Evolutionary conservation across 768 basidiomycete genomes (phyloP).

Genomic region (Tulasnella sp.): DNA sequence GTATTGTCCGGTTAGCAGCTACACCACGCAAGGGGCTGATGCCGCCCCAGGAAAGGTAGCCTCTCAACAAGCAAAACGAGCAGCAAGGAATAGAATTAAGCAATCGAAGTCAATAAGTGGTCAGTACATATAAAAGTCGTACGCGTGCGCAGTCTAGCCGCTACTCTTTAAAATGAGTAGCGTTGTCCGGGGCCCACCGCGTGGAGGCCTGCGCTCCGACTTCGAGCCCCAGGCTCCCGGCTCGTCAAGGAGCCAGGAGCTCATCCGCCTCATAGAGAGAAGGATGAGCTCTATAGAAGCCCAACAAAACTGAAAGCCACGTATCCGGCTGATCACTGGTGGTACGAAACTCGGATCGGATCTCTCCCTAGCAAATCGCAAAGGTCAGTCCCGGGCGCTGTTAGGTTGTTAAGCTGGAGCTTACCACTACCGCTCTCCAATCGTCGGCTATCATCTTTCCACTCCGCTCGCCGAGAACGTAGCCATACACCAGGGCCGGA

Average conservation of each 20-base stretch:
- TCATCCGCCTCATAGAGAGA: background rate
- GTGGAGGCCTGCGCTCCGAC: background rate
- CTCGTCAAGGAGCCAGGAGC: background rate
- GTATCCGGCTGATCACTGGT: background rate
- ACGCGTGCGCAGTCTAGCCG: background rate
- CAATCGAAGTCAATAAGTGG: too few relatives aligned
- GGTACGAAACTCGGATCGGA: background rate
- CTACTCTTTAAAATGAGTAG: background rate
- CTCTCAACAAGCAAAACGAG: too few relatives aligned
- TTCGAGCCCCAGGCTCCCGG: background rate
- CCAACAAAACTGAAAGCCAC: background rate
- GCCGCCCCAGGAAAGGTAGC: too few relatives aligned
- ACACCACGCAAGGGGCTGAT: too few relatives aligned
- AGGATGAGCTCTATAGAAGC: background rate
- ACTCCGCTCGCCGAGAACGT: background rate
- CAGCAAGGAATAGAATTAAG: too few relatives aligned
- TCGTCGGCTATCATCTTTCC: background rate
- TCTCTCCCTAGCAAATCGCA: background rate
- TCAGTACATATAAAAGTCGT: too few relatives aligned
- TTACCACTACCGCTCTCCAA: background rate
- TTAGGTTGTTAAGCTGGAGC: background rate
- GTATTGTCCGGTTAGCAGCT: too few relatives aligned
- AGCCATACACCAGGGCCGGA: background rate
- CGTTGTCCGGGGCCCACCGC: background rate
- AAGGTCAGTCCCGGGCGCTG: background rate